These are phyloP conservation scores for Lipomyces anomalus DNA, from an alignment of 805 yeast genomes.

Conservation along the genomic window DNA sequence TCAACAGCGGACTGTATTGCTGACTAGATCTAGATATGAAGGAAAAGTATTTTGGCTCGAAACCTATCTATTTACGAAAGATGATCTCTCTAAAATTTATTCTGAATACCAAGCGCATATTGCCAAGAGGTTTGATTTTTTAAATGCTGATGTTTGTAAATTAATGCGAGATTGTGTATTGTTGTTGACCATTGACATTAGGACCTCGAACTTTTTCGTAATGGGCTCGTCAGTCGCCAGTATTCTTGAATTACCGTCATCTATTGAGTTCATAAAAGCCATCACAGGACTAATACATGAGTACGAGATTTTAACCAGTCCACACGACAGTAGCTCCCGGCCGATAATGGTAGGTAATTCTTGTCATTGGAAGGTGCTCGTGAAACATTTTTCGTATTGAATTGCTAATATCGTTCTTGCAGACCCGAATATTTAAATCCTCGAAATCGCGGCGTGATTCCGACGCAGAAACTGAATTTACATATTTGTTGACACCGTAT, in stretches of 20 bases:
- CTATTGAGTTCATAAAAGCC: conserved; percentile 1
- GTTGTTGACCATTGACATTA: not conserved
- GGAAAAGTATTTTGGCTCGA: not conserved
- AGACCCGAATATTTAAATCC: not conserved
- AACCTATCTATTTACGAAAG: not conserved
- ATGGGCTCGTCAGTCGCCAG: conserved; percentile 3
- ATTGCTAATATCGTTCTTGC: not conserved
- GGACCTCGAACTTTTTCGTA: conserved; percentile 1
- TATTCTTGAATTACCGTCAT: not conserved
- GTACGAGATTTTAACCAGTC: conserved; percentile 1
- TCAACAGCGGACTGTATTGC: no score
- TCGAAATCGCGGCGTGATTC: not conserved
- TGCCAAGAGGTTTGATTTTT: not conserved
- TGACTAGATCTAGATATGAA: not conserved
- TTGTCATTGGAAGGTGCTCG: not conserved
- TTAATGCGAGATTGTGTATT: not conserved
- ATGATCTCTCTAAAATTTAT: not conserved
- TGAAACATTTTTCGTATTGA: not conserved
- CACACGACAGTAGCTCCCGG: not conserved
- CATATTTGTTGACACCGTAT: not conserved
- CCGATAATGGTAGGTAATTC: not conserved
- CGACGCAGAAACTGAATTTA: not conserved
- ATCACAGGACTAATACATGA: conserved; percentile 1
- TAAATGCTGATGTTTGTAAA: not conserved
- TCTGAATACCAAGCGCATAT: not conserved